Evolutionary conservation across 306 rosid genomes (phyloP).

Genomic region (Hippophae tibetana): DNA sequence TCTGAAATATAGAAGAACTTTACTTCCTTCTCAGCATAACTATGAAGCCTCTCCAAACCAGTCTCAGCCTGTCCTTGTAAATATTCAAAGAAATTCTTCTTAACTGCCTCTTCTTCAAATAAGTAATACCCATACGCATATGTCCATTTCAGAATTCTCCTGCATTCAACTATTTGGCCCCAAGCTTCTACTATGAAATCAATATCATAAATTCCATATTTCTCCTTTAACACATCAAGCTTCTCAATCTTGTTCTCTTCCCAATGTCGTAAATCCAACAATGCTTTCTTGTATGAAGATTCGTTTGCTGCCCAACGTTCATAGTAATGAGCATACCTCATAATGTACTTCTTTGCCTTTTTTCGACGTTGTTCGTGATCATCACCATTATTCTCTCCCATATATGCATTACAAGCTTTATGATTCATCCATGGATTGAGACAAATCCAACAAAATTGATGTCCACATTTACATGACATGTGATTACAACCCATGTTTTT

Average conservation of each 20-base stretch:
- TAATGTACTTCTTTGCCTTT: conserved; percentile 15
- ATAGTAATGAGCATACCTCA: conserved; percentile 28
- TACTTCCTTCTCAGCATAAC: conserved; percentile 16
- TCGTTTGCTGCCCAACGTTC: conserved; percentile 36
- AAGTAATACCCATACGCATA: conserved; percentile 45
- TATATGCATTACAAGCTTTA: conserved; percentile 41
- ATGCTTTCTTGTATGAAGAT: conserved; percentile 23
- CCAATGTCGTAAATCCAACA: conserved; percentile 12
- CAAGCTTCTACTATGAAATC: conserved; percentile 33
- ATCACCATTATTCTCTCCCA: not conserved
- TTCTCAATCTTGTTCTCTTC: conserved; percentile 17
- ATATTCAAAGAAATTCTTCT: conserved; percentile 22
- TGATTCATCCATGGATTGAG: conserved; percentile 43
- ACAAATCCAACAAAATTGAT: conserved; percentile 89
- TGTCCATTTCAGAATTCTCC: conserved; percentile 48
- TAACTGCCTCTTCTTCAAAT: conserved; percentile 15
- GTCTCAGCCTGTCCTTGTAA: conserved; percentile 25
- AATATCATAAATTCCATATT: conserved; percentile 24
- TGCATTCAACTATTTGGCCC: conserved; percentile 41
- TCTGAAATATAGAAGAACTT: too few relatives aligned
- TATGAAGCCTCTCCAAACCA: conserved; percentile 30
- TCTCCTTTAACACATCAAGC: conserved; percentile 12
- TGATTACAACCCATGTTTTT: conserved; percentile 88
- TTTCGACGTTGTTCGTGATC: conserved; percentile 17
- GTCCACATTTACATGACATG: conserved; percentile 77